Evolutionary conservation across 140 eudicot species (phyloP).

Genomic region (Stevia rebaudiana): DNA sequence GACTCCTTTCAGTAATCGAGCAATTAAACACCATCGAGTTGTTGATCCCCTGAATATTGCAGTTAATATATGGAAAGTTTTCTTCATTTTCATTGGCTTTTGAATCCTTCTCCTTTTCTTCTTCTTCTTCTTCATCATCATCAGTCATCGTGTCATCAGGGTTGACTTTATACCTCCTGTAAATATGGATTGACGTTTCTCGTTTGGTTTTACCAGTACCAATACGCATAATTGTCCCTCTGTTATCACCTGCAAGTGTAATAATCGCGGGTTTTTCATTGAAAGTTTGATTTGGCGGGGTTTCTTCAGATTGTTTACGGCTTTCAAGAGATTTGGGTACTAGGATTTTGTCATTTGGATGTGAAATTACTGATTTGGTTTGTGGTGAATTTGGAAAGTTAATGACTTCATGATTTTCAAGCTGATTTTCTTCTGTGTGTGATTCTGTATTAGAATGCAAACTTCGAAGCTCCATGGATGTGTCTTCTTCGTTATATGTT

Average conservation of each 20-base stretch:
- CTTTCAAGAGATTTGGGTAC: background rate
- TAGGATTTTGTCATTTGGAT: background rate
- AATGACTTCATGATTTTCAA: background rate
- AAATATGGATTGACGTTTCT: conserved; percentile 41
- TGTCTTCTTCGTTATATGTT: background rate
- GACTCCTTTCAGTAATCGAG: conserved; percentile 48
- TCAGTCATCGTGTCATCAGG: conserved; percentile 40
- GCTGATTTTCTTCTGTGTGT: background rate
- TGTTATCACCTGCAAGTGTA: conserved; percentile 63
- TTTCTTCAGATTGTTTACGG: background rate
- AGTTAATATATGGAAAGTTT: conserved; percentile 41
- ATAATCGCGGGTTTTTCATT: conserved; percentile 31
- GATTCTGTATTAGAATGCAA: conserved; percentile 13
- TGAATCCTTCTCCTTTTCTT: conserved; percentile 21
- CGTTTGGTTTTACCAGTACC: conserved; percentile 29
- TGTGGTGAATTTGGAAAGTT: conserved; percentile 3
- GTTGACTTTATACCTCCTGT: conserved; percentile 46
- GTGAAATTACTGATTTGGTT: conserved; percentile 10
- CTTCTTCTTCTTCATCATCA: conserved; percentile 35
- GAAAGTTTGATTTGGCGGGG: background rate
- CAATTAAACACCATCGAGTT: conserved; percentile 65
- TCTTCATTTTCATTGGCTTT: conserved; percentile 21
- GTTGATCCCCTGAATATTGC: conserved; percentile 69
- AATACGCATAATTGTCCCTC: conserved; percentile 59
- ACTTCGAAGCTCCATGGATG: too few species aligned